Evolutionary conservation across 805 yeast species (phyloP), one percentile per base, ranked within the genome.

Genomic region (Komagataella pseudopastoris): DNA sequence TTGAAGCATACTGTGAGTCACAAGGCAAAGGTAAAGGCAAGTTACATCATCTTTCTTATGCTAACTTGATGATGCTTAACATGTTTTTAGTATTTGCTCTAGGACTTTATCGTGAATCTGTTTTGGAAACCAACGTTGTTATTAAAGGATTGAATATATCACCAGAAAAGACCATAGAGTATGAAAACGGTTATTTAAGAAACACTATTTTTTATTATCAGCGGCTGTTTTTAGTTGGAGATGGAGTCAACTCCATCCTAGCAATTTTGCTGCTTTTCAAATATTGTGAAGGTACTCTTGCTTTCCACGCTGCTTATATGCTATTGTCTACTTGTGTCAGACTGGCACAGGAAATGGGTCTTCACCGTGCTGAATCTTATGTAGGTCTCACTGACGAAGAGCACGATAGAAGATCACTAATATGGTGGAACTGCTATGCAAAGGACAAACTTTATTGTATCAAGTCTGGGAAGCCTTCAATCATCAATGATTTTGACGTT

Each of bases 281-380:
- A 2, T 76, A 68, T 54, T 62, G 72, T 46, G 70, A 74, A 23
- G 46, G 51, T 7, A 50, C 56, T 4, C 57, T 65, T 6, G 45
- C 62, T 1, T 62, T 73, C 1, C 77, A 76, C 45, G 63, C 72
- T 8, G 68, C 73, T 4, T 70, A 66, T 51, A 63, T 70, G 49
- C 56, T 78, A 16, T 59, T 71, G 4, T 60, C 77, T 1, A 68
- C 74, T 1, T 77, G 80, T 5, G 69, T 77, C 4, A 66, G 82
- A 54, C 72, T 71, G 54, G 83, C 83, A 0, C 76, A 73, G 48
- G 81, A 77, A 45, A 57, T 80, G 59, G 86, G 86, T 0, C 64
- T 84, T 6, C 78, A 82, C 55, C 64, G 80, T 50, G 62, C 62
- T 3, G 83, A 78, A 48, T 57, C 72, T 2, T 69, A 71, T 50